phyloP scores from a whole-genome alignment of 192 early-diverging fungal genomes.

The Chytriomyces sp. region DNA sequence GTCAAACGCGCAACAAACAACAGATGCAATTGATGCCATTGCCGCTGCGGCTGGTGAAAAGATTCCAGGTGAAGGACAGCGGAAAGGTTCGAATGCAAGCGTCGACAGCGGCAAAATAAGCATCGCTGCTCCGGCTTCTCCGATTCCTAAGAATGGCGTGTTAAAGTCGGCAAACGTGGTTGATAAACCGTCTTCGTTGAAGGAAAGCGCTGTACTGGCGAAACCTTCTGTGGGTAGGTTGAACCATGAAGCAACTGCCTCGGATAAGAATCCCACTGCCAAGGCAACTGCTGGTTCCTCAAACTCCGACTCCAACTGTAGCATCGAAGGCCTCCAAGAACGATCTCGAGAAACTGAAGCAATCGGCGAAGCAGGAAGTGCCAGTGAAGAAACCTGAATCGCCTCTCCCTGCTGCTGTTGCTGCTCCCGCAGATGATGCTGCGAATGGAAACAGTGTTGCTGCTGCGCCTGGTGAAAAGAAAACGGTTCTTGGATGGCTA shows the following conservation, averaged over 20 bases:
- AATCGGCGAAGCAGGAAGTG: too few relatives aligned
- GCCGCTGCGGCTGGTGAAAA: background rate
- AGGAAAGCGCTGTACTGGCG: background rate
- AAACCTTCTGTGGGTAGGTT: background rate
- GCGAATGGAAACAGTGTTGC: background rate
- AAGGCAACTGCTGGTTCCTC: too few relatives aligned
- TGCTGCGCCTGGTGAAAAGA: constrained; percentile 22
- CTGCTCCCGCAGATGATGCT: background rate
- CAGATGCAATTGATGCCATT: background rate
- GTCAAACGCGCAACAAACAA: background rate
- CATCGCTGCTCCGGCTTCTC: background rate
- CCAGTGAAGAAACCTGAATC: too few relatives aligned
- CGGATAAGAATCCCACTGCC: background rate
- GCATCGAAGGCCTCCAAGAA: background rate
- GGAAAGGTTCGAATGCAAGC: background rate
- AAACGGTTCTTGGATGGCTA: constrained; percentile 28
- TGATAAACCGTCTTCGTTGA: background rate
- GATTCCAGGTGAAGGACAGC: too few relatives aligned
- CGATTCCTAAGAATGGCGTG: background rate
- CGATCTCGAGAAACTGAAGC: background rate
- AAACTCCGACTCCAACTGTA: background rate
- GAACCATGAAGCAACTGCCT: background rate
- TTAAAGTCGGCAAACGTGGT: background rate
- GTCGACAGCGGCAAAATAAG: background rate
- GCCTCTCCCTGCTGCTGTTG: too few relatives aligned